Base-by-base conservation (phyloP, 306 rosid species). In the Urtica urens region DNA sequence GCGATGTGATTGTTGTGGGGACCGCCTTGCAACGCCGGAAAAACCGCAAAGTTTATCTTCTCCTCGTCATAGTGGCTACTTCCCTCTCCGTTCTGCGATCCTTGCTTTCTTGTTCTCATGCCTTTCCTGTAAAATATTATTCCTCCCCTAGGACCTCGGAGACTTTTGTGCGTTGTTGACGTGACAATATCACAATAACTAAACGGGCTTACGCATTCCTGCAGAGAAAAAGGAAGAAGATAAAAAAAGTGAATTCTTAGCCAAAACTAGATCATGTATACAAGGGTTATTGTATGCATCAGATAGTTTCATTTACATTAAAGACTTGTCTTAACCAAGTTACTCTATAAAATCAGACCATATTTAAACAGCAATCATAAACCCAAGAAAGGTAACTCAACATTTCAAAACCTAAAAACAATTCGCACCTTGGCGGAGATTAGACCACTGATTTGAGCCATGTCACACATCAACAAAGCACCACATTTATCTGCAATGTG, bases 391-490 rank as follows among this genome's bases (percentile, higher is more conserved):
- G 54, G 14, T 27, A 28, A 29, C 16, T 21, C 28, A 3, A 29
- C 10, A 49, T 49, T 48, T 18, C 15, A 18, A 12, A 29, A 11
- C 9, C 19, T 49, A 30, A 15, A 8, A 46, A 49, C 15, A 11
- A 13, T 49, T 6, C 65, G 29, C 17, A 87, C 94, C 93, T 83
- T 80, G 25, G 96, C 86, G 0, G 94, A 85, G 53, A 78, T 87
- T 43, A 87, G 83, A 55, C 93, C 96, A 30, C 96, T 78, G 48
- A 87, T 78, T 66, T 87, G 96, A 65, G 96, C 85, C 85, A 80
- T 83, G 57, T 87, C 94, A 65, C 87, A 87, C 93, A 87, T 80
- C 77, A 87, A 64, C 10, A 68, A 55, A 3, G 85, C 94, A 24
- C 92, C 92, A 21, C 93, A 80, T 70, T 75, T 83, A 72, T 87